Conservation (phyloP, 2,329 filamentous ascomycete genomes). For the Aulographum hederae region DNA sequence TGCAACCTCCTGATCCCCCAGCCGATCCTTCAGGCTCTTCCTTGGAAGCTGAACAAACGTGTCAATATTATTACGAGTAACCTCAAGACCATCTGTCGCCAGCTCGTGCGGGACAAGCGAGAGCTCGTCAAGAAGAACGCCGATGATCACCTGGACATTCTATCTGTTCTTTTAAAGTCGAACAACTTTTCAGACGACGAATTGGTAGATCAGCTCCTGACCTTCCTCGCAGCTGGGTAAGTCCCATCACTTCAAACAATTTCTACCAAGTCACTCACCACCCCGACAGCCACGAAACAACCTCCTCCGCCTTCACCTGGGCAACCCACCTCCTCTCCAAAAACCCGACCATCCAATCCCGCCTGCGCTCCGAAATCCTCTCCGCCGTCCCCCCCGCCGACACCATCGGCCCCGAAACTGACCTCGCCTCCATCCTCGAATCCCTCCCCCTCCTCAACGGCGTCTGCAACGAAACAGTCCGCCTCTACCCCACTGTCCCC, state of each 20-base stretch:
- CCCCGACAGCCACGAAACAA: slow-evolving; percentile 49
- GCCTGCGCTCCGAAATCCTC: slow-evolving; percentile 51
- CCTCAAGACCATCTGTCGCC: slow-evolving; percentile 22
- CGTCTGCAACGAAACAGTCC: slow-evolving; percentile 24
- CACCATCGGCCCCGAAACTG: slow-evolving; percentile 7
- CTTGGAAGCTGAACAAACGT: slow-evolving; percentile 27
- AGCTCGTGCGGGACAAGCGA: slow-evolving; percentile 31
- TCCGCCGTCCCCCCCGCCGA: slow-evolving; percentile 24
- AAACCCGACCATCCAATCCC: slow-evolving; percentile 44
- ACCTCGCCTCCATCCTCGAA: slow-evolving; percentile 20
- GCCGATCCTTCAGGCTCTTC: slow-evolving; percentile 21
- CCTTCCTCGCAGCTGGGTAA: slow-evolving; percentile 36
- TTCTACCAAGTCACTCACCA: too few species aligned
- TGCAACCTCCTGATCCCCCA: slow-evolving; percentile 19
- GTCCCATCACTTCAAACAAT: slow-evolving; percentile 8
- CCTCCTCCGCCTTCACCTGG: slow-evolving; percentile 60
- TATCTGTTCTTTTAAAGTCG: slow-evolving; percentile 31
- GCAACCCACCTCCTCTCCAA: slow-evolving; percentile 50
- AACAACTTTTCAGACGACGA: slow-evolving; percentile 32
- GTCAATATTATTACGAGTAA: slow-evolving; percentile 18
- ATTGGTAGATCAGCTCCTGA: slow-evolving; percentile 37
- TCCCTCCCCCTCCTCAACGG: slow-evolving; percentile 26
- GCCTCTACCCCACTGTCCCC: slow-evolving; percentile 20
- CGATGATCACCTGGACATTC: slow-evolving; percentile 20
- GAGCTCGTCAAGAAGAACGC: slow-evolving; percentile 16